phyloP scores from a whole-genome alignment of 2,329 filamentous ascomycete species.

The Alternaria sp. region DNA sequence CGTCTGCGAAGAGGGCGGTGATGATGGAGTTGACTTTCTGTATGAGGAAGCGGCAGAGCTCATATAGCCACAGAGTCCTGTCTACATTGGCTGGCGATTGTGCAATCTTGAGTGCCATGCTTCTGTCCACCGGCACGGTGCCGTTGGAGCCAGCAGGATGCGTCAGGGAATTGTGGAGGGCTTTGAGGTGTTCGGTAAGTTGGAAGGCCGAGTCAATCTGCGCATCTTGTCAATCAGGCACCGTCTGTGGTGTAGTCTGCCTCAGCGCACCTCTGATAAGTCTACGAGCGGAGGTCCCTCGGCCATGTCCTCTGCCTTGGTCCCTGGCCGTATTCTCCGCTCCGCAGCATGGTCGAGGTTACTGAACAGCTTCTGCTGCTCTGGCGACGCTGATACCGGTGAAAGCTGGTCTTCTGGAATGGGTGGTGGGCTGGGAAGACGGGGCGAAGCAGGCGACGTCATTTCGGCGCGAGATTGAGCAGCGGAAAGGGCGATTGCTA shows the following conservation, averaged over 20 bases:
- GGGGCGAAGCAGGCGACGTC: constrained; percentile 70
- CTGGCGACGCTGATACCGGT: constrained; percentile 69
- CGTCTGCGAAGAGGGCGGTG: constrained; percentile 90
- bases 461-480: constrained; percentile 18
- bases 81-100: constrained; percentile 84
- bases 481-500: background rate
- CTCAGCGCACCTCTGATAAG: constrained; percentile 75
- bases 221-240: constrained; percentile 28
- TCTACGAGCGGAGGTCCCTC: constrained; percentile 89
- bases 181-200: constrained; percentile 94
- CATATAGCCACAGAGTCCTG: constrained; percentile 93
- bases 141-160: constrained; percentile 64
- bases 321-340: constrained; percentile 89
- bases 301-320: constrained; percentile 90
- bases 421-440: constrained; percentile 92
- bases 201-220: constrained; percentile 98
- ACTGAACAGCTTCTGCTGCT: constrained; percentile 62
- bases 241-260: background rate
- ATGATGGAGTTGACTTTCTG: constrained; percentile 94
- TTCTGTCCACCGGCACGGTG: constrained; percentile 76
- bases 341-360: constrained; percentile 77
- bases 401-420: constrained; percentile 95
- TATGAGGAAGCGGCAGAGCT: constrained; percentile 94
- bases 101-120: constrained; percentile 78
- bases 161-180: constrained; percentile 85